Evolutionary conservation across 768 basidiomycete genomes (phyloP), one percentile per base, ranked within the genome.

Genomic region (Sporobolomyces phaffii): DNA sequence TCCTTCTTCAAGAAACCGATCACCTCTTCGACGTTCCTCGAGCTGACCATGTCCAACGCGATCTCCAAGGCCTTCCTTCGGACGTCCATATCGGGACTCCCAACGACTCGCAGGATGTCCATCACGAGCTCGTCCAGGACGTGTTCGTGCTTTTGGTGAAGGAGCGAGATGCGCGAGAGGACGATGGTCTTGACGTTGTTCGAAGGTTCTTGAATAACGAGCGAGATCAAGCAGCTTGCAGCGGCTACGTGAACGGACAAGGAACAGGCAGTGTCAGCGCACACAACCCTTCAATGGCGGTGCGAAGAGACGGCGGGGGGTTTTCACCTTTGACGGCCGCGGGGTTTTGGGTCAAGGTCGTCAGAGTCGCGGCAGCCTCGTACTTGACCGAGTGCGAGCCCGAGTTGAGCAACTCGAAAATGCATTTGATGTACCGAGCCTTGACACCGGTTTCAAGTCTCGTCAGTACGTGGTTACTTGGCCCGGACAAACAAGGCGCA

Each of bases 171-270:
- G 49, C 96, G 86, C 75, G 94, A 90, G 29, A 99, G 82, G 22
- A 98, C 94, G 65, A 98, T 98, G 49, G 97, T 84, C 78, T 97
- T 98, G 78, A 97, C 94, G 73, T 99, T 99, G 80, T 98, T 99
- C 80, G 98, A 94, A 2, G 92, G 91, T 78, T 98, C 94, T 79
- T 93, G 94, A 77, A 88, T 82, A 65, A 92, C 86, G 50, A 98
- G 84, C 70, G 85, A 88, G 74, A 96, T 90, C 70, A 94, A 86
- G 70, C 84, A 88, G 13, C 86, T 84, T 5, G 92, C 93, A 52
- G 92, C 89, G 68, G 94, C 93, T 94, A 65, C 17, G 18, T 3
- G 28, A 53, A 24, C 24, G 28, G 14, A 29, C 20, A 10, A 10
- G 9, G 40, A n/a, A n/a, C n/a, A n/a, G n/a, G n/a, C n/a, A n/a